phyloP scores from a whole-genome alignment of 176 grass and related monocot genomes.

The Paspalum notatum region DNA sequence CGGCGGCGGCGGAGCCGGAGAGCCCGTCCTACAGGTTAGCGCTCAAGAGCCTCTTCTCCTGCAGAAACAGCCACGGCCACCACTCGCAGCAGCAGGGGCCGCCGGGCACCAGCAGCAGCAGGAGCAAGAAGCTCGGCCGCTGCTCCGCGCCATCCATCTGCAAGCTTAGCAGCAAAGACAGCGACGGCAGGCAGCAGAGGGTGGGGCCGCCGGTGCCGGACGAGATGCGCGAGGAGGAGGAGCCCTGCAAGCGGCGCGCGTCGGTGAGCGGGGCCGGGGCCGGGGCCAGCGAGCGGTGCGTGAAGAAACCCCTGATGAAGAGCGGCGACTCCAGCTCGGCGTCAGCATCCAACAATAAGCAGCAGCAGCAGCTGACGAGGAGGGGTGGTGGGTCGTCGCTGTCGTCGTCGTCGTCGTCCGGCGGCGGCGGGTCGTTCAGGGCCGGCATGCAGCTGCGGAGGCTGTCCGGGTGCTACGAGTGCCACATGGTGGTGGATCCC shows the following conservation, averaged over 20 bases:
- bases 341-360: neutral
- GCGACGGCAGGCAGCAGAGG: conserved; percentile 16
- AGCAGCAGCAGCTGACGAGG: conserved; percentile 5
- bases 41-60: conserved; percentile 73
- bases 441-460: conserved; percentile 60
- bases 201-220: neutral
- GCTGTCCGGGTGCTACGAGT: conserved; percentile 96
- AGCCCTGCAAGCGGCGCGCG: conserved; percentile 71
- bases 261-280: conserved; percentile 63
- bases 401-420: conserved; percentile 55
- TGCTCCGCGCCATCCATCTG: conserved; percentile 64
- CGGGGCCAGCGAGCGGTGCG: conserved; percentile 47
- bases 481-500: conserved; percentile 85
- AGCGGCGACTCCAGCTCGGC: neutral
- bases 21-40: conserved; percentile 76
- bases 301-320: conserved; percentile 55
- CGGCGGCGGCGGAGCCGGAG: conserved; percentile 26
- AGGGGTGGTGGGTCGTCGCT: conserved; percentile 20
- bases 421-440: conserved; percentile 74
- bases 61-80: conserved; percentile 55
- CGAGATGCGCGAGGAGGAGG: neutral
- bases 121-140: conserved; percentile 50
- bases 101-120: too few species aligned
- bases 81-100: neutral
- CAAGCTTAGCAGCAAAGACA: conserved; percentile 50